These are phyloP conservation scores for Taiwanofungus camphoratus DNA, from an alignment of 1,284 basidiomycete genomes.

Conservation along the genomic window DNA sequence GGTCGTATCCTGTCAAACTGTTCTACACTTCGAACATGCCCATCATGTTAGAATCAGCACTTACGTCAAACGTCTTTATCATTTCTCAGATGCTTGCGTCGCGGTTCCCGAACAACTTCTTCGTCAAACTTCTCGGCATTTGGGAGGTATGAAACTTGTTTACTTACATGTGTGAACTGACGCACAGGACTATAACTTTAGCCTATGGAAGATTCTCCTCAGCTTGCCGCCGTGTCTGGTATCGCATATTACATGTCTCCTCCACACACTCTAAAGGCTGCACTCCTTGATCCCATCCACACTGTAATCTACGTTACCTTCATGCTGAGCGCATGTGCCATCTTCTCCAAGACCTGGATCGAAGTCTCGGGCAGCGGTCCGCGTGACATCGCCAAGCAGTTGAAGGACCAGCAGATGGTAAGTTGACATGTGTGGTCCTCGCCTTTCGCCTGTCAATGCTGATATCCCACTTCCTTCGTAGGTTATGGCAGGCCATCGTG, in stretches of 20 bases:
- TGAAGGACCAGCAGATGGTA: conserved; percentile 98
- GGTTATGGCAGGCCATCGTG: conserved; percentile 96
- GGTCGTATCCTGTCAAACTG: conserved; percentile 94
- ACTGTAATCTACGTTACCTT: conserved; percentile 89
- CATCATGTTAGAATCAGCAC: conserved; percentile 96
- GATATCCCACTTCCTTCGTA: conserved; percentile 20
- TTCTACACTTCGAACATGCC: conserved; percentile 99
- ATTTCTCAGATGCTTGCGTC: conserved; percentile 92
- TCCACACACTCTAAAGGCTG: conserved; percentile 85
- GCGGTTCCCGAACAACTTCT: conserved; percentile 88
- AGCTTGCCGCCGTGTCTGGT: conserved; percentile 88
- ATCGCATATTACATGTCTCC: conserved; percentile 98
- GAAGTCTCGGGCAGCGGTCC: conserved; percentile 96
- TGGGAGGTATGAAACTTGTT: conserved; percentile 72
- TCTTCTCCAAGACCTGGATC: conserved; percentile 99
- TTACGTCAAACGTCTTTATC: conserved; percentile 95
- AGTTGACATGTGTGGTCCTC: conserved; percentile 8
- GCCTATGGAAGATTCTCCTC: conserved; percentile 90
- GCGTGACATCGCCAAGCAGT: conserved; percentile 93
- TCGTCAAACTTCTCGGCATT: conserved; percentile 87
- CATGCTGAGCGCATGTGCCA: conserved; percentile 90
- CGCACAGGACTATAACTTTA: conserved; percentile 25
- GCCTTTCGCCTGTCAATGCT: conserved; percentile 1
- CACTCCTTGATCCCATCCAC: conserved; percentile 90
- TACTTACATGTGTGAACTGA: conserved; percentile 6